Base-by-base conservation (phyloP, 73 alveolate genomes). In the Tetrahymena thermophila region DNA sequence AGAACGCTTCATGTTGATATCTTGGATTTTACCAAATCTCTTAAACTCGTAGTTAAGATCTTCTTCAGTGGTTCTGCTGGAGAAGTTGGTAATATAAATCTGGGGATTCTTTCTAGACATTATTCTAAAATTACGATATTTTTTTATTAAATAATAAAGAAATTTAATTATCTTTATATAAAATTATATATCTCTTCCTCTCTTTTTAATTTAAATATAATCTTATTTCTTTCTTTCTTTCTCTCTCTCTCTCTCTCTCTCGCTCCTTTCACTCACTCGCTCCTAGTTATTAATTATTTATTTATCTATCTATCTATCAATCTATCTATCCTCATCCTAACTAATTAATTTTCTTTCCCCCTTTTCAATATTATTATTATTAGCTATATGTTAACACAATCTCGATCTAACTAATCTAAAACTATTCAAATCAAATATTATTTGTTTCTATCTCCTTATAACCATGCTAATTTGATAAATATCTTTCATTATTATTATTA, bases 51-150 rank as follows among this genome's bases (percentile, higher is more conserved):
- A 71, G 40, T 71, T n/a, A 71, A 71, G 89, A 31, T 71, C 89
- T 23, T 71, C 89, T 71, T 71, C 89, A 71, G 89, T 71, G 31
- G 89, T 71, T 71, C 89, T 71, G 89, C 89, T 71, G 37, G 89
- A 71, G 89, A 71, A 71, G 37, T 71, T 71, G 89, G 89, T 71
- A 71, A 71, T 71, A 31, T 71, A 71, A 71, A 71, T 71, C 89
- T 71, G 89, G 89, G 89, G 89, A 71, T 71, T 71, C 89, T 71
- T 71, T 71, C 89, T 71, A 71, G 89, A 71, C 89, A 71, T 71
- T 19, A 71, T 71, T 71, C 89, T 71, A 71, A 71, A 71, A 71
- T 5, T 71, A 71, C 42, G 89, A 71, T 71, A 28, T 71, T 28
- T 71, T 56, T 71, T 71, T 71, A 31, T 28, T 71, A 28, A 71